Evolutionary conservation across 805 yeast species (phyloP).

Genomic region (Saccharomyces jurei): DNA sequence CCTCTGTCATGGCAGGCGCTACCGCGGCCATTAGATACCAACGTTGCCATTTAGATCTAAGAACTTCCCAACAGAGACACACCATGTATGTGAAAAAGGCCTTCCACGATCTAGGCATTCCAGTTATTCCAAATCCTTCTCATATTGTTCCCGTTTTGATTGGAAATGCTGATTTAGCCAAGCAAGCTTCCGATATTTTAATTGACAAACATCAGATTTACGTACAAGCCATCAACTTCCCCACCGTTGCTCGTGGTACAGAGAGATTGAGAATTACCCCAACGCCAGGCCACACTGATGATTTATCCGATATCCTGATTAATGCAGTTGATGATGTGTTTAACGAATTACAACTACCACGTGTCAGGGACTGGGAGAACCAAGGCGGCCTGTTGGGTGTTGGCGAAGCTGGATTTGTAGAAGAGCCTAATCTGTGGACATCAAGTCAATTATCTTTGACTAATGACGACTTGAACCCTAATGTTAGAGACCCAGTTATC

Average conservation of each 20-base stretch:
- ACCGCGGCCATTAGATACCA: conserved; percentile 79
- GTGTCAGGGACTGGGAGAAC: conserved; percentile 67
- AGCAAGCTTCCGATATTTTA: conserved; percentile 81
- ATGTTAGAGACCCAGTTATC: conserved; percentile 56
- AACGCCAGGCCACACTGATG: conserved; percentile 88
- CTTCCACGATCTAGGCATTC: conserved; percentile 67
- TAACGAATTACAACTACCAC: conserved; percentile 61
- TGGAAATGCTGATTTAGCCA: conserved; percentile 91
- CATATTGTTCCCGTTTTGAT: conserved; percentile 93
- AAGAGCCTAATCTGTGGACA: conserved; percentile 76
- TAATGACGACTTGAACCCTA: conserved; percentile 56
- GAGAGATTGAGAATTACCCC: conserved; percentile 98
- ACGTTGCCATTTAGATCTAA: conserved; percentile 64
- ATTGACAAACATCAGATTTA: conserved; percentile 79
- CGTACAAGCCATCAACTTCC: conserved; percentile 97
- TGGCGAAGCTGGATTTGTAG: conserved; percentile 45
- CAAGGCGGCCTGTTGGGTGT: conserved; percentile 90
- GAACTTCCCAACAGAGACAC: conserved; percentile 77
- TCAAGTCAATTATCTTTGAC: conserved; percentile 62
- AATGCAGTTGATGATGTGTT: conserved; percentile 77
- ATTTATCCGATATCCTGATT: conserved; percentile 66
- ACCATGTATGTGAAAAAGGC: conserved; percentile 77
- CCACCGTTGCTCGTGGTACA: conserved; percentile 92
- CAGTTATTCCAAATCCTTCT: conserved; percentile 95
- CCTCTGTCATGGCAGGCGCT: conserved; percentile 96